Base-by-base conservation (phyloP, 2,329 filamentous ascomycete genomes). In the Colletotrichum somersetense region DNA sequence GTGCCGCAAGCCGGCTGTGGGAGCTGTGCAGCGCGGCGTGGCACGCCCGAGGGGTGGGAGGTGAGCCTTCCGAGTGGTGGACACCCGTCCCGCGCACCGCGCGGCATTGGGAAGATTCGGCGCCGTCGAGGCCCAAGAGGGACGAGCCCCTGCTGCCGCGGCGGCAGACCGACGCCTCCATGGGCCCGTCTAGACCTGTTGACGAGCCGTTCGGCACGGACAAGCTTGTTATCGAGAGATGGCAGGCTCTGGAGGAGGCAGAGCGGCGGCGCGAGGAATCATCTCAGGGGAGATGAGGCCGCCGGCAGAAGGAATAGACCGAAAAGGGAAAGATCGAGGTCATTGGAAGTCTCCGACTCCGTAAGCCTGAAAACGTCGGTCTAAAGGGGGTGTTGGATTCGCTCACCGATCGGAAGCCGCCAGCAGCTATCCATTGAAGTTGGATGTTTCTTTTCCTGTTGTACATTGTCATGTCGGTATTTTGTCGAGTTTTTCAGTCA, bases 1-100 rank as follows among this genome's bases (percentile, higher is more conserved):
- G 93, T 33, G 93, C 93, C 2, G 86, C 89, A 55, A 93, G 91
- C 75, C 85, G 93, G n/a, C 83, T 96, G 3, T 96, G 93, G 93
- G 93, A 96, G 81, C 89, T 96, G 78, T 96, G 93, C 79, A 89
- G 92, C 23, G 85, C 84, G 48, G 84, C 87, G 73, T 96, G 93
- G 93, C 93, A 94, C 83, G 86, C 86, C 3, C 83, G 92, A 58
- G 83, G 82, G 5, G 33, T 35, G 14, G n/a, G 4, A 8, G 88
- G 87, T 5, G 23, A 56, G 16, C 82, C 85, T 8, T 57, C 58
- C 2, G 71, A 64, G 18, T 85, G 81, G 10, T 95, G 93, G 92
- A 87, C 87, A 73, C 93, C 93, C 3, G 77, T 95, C 50, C 87
- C 90, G 0, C 74, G 79, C 0, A 89, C 92, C 73, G 88, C 89